A percentile compares a stretch with the other conserved stretches of the same genome.
phyloP scores from a whole-genome alignment of 2,329 filamentous ascomycete genomes.

The Drechslerella coelobrocha region DNA sequence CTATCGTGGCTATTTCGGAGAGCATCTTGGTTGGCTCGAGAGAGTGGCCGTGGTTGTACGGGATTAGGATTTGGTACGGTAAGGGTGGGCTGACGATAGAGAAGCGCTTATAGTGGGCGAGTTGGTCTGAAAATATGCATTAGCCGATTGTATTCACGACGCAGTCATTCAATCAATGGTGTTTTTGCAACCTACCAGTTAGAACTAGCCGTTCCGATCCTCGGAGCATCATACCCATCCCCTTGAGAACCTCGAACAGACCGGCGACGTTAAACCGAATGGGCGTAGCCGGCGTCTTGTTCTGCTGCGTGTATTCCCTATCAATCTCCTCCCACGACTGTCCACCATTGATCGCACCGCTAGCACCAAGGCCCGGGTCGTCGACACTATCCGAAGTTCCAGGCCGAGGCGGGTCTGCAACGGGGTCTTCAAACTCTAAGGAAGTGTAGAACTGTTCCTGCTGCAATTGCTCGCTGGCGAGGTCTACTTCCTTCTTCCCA shows the following conservation, averaged over 20 bases:
- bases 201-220: slow-evolving; percentile 33
- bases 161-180: not conserved
- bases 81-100: slow-evolving; percentile 29
- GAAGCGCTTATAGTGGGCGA: slow-evolving; percentile 33
- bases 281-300: slow-evolving; percentile 15
- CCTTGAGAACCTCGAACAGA: slow-evolving; percentile 31
- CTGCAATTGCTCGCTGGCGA: slow-evolving; percentile 30
- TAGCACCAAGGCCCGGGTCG: slow-evolving; percentile 7
- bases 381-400: slow-evolving; percentile 19
- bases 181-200: slow-evolving; percentile 2
- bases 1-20: slow-evolving; percentile 42
- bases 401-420: slow-evolving; percentile 9
- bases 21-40: slow-evolving; percentile 29
- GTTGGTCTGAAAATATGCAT: slow-evolving; percentile 23
- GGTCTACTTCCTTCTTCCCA: slow-evolving; percentile 7
- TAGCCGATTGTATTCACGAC: too few species aligned
- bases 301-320: slow-evolving; percentile 32
- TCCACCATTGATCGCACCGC: not conserved
- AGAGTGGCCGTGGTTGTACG: slow-evolving; percentile 12
- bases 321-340: slow-evolving; percentile 46
- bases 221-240: slow-evolving; percentile 34
- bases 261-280: slow-evolving; percentile 33
- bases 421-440: slow-evolving; percentile 28
- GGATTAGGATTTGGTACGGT: slow-evolving; percentile 40
- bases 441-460: slow-evolving; percentile 45